These are phyloP conservation scores for Podospora comata DNA, from an alignment of 495 filamentous ascomycete species.

Conservation along the genomic window DNA sequence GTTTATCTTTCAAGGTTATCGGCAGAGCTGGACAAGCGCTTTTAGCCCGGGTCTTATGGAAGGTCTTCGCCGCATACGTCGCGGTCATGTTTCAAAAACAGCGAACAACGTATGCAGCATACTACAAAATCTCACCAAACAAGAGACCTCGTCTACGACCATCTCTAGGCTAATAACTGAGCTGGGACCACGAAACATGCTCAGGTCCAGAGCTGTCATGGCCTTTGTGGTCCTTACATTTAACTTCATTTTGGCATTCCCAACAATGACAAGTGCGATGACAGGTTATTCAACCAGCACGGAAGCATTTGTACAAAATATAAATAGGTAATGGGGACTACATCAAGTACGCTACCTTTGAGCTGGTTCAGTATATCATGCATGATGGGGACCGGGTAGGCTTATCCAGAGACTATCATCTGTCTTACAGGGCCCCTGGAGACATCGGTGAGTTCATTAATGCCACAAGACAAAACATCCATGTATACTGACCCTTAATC, in stretches of 20 bases:
- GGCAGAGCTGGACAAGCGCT: slow-evolving; percentile 4
- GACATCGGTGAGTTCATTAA: background rate
- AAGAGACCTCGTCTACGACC: background rate
- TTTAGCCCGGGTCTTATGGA: background rate
- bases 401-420: background rate
- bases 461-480: background rate
- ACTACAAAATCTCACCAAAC: background rate
- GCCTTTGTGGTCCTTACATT: background rate
- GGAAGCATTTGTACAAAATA: background rate
- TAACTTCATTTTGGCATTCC: background rate
- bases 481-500: background rate
- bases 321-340: background rate
- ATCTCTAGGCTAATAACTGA: background rate
- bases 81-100: slow-evolving; percentile 1
- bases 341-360: background rate
- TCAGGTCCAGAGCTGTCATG: background rate
- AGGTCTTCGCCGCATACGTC: background rate
- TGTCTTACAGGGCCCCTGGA: background rate
- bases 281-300: background rate
- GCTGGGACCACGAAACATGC: background rate
- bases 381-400: background rate
- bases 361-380: background rate
- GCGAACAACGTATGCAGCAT: background rate
- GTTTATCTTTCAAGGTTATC: background rate
- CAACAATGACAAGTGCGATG: background rate